Evolutionary conservation across 2,329 filamentous ascomycete species (phyloP), one percentile per base, ranked within the genome.

Genomic region (Pseudocercospora fijiensis): DNA sequence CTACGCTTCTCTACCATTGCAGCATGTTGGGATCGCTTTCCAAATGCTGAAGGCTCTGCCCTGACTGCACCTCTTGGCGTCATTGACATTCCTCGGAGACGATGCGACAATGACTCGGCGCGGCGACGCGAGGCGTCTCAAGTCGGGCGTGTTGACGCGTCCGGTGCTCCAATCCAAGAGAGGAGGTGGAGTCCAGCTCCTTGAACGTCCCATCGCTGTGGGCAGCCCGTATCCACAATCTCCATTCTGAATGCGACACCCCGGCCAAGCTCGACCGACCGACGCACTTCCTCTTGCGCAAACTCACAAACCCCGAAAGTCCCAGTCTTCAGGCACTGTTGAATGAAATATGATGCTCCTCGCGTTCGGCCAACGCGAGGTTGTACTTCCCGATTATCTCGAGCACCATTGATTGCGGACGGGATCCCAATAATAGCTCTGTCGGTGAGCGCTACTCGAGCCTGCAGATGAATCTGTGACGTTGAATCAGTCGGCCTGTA

Each of bases 401-500:
- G 60, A 55, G 37, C 62, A 64, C 64, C 65, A 72, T 33, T 66
- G 63, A 59, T 69, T 68, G 16, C 70, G 70, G 8, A 75, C 72
- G 8, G 73, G 73, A 65, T 75, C 73, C 73, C 73, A 75, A 60
- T 74, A 75, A 26, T 69, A 67, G 49, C 64, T 70, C 37, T 68
- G 64, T 28, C 68, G 68, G 26, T 69, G 63, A 47, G 60, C 26
- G 58, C 55, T 61, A 41, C 18, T 52, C 43, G 60, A 28, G 52
- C 51, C 52, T 20, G 62, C 51, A n/a, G 51, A 53, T 16, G 49
- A 16, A n/a, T 57, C 62, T 61, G 13, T 20, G 53, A 24, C 7
- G 41, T 13, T 1, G 11, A n/a, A 37, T 64, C 20, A 64, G 58
- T 41, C 37, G 49, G 9, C 9, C 9, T 41, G 18, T 24, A n/a